Evolutionary conservation across 805 yeast genomes (phyloP), one percentile per base, ranked within the genome.

Genomic region (Pichia ethanolica): DNA sequence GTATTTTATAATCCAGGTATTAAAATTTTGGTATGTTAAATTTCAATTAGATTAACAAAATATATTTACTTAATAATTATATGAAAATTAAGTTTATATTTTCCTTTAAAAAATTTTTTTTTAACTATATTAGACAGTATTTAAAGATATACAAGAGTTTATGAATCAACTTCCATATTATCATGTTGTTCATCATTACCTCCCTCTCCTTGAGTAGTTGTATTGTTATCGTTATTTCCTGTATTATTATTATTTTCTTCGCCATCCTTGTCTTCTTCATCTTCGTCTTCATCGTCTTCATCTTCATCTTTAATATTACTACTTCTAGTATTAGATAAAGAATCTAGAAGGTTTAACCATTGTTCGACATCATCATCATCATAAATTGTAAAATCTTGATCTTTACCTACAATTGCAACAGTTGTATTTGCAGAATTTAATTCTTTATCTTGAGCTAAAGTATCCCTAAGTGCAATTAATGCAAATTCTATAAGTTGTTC

Each of bases 381-480:
- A 58, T 86, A 83, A 48, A 86, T 70, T 28, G 82, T 79, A 69
- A 91, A 89, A 8, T 55, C 50, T 26, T 81, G 78, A 39, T 75
- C 73, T 57, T 81, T 95, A 35, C 97, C 97, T n/a, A 91, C 98
- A 45, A 89, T 79, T 42, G 96, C 95, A 56, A 93, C 86, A 1
- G 95, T 84, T 5, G 97, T 86, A 70, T 93, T 93, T 53, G 82
- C 79, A 47, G 75, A 71, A 38, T 83, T 88, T 65, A 93, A 78
- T 65, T 93, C 96, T 65, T 89, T 90, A 66, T 93, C 99, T 69
- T 90, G 97, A 13, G 93, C 82, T 59, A 93, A 74, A 0, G 98
- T 91, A 62, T 93, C 98, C 68, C 97, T 83, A 63, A 93, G 75
- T 0, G 99, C 95, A 57, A 82, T 83, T 58, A 93, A 82, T 5